A percentile compares a stretch with the other conserved stretches of the same genome.
Conservation (phyloP, 352 stramenopile species). For the Phytopythium montanum region DNA sequence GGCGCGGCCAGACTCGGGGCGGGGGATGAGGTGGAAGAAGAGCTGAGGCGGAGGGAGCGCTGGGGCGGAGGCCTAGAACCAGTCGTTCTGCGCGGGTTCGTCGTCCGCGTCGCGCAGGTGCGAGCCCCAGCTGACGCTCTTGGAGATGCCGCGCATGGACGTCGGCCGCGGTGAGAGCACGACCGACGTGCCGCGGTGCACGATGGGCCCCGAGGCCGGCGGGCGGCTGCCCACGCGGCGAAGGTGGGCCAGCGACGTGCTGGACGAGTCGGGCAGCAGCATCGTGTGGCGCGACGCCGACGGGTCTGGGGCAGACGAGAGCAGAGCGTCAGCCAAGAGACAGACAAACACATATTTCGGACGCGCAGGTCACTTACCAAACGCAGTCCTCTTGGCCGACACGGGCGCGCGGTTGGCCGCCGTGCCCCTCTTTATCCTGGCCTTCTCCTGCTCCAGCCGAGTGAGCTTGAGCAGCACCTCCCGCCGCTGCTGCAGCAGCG, state of each 20-base stretch:
- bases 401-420: slow-evolving; percentile 10
- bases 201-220: slow-evolving; percentile 32
- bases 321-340: not conserved
- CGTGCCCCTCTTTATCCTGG: slow-evolving; percentile 34
- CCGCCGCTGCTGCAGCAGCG: slow-evolving; percentile 64
- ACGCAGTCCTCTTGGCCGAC: slow-evolving; percentile 33
- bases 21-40: too few species aligned
- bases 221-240: slow-evolving; percentile 48
- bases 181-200: slow-evolving; percentile 47
- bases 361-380: slow-evolving; percentile 30
- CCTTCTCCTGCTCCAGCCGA: slow-evolving; percentile 53
- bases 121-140: slow-evolving; percentile 65
- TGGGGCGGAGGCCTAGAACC: slow-evolving; percentile 40
- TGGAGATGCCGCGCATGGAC: slow-evolving; percentile 51
- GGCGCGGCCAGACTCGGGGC: slow-evolving; percentile 20
- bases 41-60: too few species aligned
- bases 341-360: slow-evolving; percentile 1
- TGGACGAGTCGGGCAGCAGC: slow-evolving; percentile 32
- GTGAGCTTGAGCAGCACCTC: slow-evolving; percentile 75
- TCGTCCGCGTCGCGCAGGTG: slow-evolving; percentile 52
- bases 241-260: slow-evolving; percentile 50
- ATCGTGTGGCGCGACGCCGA: slow-evolving; percentile 34
- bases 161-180: slow-evolving; percentile 44
- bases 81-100: slow-evolving; percentile 67
- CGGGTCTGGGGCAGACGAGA: slow-evolving; percentile 14